Conservation (phyloP, 2,329 filamentous ascomycete species). For the Nemania sp. region DNA sequence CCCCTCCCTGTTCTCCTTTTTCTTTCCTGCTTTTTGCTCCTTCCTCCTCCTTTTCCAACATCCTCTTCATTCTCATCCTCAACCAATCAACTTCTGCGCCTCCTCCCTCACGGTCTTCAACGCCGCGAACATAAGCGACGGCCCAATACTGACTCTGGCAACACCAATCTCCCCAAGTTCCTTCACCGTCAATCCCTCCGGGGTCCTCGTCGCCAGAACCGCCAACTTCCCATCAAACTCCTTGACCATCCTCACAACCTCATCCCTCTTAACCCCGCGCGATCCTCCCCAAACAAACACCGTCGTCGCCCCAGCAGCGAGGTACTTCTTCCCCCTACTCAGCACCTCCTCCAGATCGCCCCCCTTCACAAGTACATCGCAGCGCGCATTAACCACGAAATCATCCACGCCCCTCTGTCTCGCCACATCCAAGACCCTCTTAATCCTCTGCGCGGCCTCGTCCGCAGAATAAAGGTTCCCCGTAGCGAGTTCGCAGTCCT, state of each 20-base stretch:
- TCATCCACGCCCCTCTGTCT: constrained; percentile 48
- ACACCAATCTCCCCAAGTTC: constrained; percentile 48
- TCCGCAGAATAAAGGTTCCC: constrained; percentile 43
- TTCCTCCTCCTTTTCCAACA: too few relatives aligned
- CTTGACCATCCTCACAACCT: constrained; percentile 44
- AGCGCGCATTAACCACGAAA: constrained; percentile 55
- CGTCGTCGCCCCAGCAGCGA: constrained; percentile 54
- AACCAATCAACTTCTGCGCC: constrained; percentile 14
- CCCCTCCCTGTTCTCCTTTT: too few relatives aligned
- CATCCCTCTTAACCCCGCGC: constrained; percentile 39
- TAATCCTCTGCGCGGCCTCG: constrained; percentile 48
- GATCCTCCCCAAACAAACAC: constrained; percentile 53
- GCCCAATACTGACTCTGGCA: constrained; percentile 51
- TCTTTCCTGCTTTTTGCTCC: too few relatives aligned
- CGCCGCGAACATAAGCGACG: constrained; percentile 26
- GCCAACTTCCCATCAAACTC: constrained; percentile 47
- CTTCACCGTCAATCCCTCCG: constrained; percentile 25
- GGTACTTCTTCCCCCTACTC: constrained; percentile 50
- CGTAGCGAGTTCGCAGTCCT: constrained; percentile 49
- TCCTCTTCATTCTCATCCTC: too few relatives aligned
- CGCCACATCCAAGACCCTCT: constrained; percentile 42
- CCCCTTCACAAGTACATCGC: constrained; percentile 46
- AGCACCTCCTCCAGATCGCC: constrained; percentile 43
- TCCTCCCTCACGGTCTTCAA: constrained; percentile 5
- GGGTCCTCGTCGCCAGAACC: constrained; percentile 35